Base-by-base conservation (phyloP, 129 eudicot species). In the Silybum marianum region DNA sequence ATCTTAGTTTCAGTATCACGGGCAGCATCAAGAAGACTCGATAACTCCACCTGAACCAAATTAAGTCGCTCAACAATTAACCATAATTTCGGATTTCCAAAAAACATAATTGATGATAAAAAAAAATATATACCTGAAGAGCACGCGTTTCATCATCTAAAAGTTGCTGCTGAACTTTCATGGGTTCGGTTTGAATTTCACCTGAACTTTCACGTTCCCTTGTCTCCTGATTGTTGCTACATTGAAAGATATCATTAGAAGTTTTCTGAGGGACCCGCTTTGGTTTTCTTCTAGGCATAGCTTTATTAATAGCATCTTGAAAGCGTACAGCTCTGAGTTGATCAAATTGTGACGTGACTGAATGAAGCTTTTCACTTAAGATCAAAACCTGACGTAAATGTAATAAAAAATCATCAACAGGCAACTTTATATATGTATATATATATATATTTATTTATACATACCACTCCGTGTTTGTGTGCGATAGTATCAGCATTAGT, bases 401-500 rank as follows among this genome's bases (percentile, higher is more conserved):
- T 71, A 76, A 60, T 11, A n/a, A 12, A 10, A 48, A 26, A 38
- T 39, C 18, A 73, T 72, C 22, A 46, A 23, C 28, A 12, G 58
- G 32, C 77, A 40, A 36, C 44, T 32, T 39, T 39, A 39, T 36
- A 36, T 36, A 39, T 39, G 6, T 38, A 38, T 7, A 39, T 39
- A 7, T 39, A 39, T 39, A 39, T 39, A 39, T 7, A 7, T 39
- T 0, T 9, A 39, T 8, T 0, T 38, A 39, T 11, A 40, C 91
- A 74, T 96, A 96, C 99, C 95, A 93, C 97, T 72, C 99, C 99
- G 83, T 96, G 98, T 85, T 91, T 96, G 79, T 93, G 99, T 65
- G 99, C 99, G 46, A 89, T 81, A 30, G 93, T 91, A 86, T 96
- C 98, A 71, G 95, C 91, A 88, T 93, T 95, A 42, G 87, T 74